Conservation (phyloP, 75 land plant genomes). For the Selaginella tamariscina region DNA sequence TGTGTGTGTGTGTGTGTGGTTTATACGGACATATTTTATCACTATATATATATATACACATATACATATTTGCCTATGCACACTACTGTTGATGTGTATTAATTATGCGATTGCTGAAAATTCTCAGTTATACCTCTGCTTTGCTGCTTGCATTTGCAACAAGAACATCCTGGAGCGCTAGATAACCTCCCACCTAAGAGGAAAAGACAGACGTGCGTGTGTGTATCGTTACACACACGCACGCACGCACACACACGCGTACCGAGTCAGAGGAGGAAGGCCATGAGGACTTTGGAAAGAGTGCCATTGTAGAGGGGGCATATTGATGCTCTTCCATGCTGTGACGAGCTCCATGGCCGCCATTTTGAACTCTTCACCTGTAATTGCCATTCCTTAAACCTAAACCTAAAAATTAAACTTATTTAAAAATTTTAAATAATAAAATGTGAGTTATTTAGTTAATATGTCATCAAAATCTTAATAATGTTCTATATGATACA, state of each 20-base stretch:
- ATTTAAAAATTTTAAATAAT: too few species aligned
- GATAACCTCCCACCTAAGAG: constrained; percentile 35
- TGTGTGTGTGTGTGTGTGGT: too few species aligned
- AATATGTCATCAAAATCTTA: too few species aligned
- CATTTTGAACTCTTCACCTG: background rate
- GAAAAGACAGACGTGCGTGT: background rate
- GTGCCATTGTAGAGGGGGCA: background rate
- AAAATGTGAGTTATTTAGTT: too few species aligned
- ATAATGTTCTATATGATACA: too few species aligned
- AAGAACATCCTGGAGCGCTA: constrained; percentile 32
- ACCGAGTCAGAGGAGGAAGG: background rate
- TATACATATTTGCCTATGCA: too few species aligned
- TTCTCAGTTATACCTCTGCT: background rate
- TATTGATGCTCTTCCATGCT: background rate
- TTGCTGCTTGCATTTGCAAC: constrained; percentile 16
- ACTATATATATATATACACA: too few species aligned
- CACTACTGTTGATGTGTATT: too few species aligned
- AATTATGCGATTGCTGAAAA: too few species aligned
- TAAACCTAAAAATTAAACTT: too few species aligned
- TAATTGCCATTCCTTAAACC: background rate
- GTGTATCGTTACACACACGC: background rate
- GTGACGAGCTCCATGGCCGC: background rate
- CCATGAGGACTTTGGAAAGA: background rate
- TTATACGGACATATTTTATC: too few species aligned
- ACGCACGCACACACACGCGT: background rate